These are phyloP conservation scores for Mycotypha africana DNA, from an alignment of 371 early-diverging fungal genomes.

Conservation along the genomic window DNA sequence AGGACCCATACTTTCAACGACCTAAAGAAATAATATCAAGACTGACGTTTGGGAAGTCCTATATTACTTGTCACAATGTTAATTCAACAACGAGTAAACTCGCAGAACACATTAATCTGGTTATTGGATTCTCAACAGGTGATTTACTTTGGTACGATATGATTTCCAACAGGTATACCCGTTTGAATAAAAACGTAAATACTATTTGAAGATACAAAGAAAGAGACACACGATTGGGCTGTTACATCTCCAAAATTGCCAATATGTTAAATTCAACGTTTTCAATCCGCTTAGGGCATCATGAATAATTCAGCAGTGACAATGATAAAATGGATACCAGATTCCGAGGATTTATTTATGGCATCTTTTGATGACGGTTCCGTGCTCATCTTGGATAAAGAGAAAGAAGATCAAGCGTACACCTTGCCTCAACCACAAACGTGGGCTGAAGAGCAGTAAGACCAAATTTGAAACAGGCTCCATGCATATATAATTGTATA, in stretches of 20 bases:
- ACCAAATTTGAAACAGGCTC: neutral
- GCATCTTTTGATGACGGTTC: conserved; percentile 73
- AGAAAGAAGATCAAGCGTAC: conserved; percentile 72
- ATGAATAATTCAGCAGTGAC: conserved; percentile 66
- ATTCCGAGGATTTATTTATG: conserved; percentile 77
- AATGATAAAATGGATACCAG: conserved; percentile 85
- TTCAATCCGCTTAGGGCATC: conserved; percentile 6
- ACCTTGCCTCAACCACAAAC: conserved; percentile 22
- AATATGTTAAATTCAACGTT: conserved; percentile 7
- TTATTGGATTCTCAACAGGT: conserved; percentile 83
- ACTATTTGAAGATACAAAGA: neutral
- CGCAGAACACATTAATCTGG: conserved; percentile 62
- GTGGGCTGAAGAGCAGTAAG: conserved; percentile 22
- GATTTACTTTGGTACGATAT: conserved; percentile 82
- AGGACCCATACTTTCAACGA: conserved; percentile 40
- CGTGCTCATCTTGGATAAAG: conserved; percentile 77
- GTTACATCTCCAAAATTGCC: no score
- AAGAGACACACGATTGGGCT: neutral
- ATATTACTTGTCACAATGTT: conserved; percentile 83
- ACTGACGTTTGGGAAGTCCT: conserved; percentile 9
- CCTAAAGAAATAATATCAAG: conserved; percentile 33
- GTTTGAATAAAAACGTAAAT: conserved; percentile 37
- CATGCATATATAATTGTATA: neutral
- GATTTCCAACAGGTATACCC: conserved; percentile 59
- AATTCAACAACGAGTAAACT: conserved; percentile 62